Evolutionary conservation across 2,329 filamentous ascomycete species (phyloP).

Genomic region (Ophiobolus disseminans): DNA sequence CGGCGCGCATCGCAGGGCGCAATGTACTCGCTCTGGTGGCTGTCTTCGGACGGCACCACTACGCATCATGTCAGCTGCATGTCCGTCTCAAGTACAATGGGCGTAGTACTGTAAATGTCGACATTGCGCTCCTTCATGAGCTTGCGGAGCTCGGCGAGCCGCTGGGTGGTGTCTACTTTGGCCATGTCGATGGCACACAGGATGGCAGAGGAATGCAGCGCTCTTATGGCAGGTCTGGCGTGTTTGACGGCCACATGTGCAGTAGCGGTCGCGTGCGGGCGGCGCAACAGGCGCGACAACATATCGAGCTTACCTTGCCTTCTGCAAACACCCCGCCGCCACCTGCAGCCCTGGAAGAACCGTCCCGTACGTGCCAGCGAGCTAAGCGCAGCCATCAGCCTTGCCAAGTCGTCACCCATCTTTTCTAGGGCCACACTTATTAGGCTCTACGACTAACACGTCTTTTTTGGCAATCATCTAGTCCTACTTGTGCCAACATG

Average conservation of each 20-base stretch:
- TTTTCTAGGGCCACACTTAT: not conserved
- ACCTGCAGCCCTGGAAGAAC: conserved; percentile 15
- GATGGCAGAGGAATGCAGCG: conserved; percentile 41
- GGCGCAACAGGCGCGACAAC: conserved; percentile 39
- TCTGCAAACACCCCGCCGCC: conserved; percentile 28
- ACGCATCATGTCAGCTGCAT: conserved; percentile 47
- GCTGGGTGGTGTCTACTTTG: conserved; percentile 77
- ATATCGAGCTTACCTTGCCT: conserved; percentile 36
- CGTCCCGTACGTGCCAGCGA: not conserved
- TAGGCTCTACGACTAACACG: not conserved
- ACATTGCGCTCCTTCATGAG: conserved; percentile 88
- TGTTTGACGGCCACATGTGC: conserved; percentile 33
- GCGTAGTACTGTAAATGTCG: conserved; percentile 81
- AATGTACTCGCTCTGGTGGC: conserved; percentile 97
- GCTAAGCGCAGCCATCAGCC: not conserved
- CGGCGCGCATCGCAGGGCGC: conserved; percentile 91
- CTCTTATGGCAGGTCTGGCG: conserved; percentile 20
- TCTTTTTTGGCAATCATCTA: too few relatives aligned
- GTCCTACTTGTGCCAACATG: too few relatives aligned
- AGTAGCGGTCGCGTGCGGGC: conserved; percentile 32
- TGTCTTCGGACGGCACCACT: conserved; percentile 98
- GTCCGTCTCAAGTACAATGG: not conserved
- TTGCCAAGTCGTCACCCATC: not conserved
- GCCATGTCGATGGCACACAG: conserved; percentile 67
- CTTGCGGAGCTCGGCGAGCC: conserved; percentile 76